Evolutionary conservation across 139 green algal species (phyloP).

Genomic region (Chlamydomonas incerta): DNA sequence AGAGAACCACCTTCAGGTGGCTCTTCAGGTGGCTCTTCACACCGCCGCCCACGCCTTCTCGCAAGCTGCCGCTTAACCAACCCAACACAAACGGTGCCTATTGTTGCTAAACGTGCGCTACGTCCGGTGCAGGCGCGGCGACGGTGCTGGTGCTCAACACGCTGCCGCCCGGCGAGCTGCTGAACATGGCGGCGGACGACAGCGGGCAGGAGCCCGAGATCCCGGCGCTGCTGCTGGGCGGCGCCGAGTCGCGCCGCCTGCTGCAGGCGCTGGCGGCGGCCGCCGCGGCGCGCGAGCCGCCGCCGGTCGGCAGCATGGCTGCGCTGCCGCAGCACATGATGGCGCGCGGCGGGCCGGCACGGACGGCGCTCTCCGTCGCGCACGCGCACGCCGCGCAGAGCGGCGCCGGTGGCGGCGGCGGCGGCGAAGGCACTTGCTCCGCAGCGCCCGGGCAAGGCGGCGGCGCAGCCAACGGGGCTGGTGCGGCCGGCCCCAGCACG

Average conservation of each 20-base stretch:
- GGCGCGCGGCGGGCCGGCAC: too few relatives aligned
- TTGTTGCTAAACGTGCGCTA: too few relatives aligned
- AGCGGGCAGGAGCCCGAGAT: slow-evolving; percentile 23
- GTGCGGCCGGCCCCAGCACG: neutral
- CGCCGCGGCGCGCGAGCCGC: neutral
- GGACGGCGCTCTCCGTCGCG: too few relatives aligned
- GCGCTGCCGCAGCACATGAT: neutral
- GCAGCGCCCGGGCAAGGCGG: neutral
- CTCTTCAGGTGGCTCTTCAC: too few relatives aligned
- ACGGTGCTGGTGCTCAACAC: slow-evolving; percentile 65
- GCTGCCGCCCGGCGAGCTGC: slow-evolving; percentile 14
- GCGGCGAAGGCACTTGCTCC: too few relatives aligned
- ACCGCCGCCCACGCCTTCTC: too few relatives aligned
- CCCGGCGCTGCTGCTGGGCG: slow-evolving; percentile 44
- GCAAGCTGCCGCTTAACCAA: too few relatives aligned
- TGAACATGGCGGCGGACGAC: slow-evolving; percentile 51
- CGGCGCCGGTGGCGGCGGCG: too few relatives aligned
- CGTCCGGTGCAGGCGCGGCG: slow-evolving; percentile 44
- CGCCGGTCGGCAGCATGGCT: neutral
- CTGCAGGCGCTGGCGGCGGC: neutral
- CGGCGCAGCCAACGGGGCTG: neutral
- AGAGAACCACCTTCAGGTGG: too few relatives aligned
- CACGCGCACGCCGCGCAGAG: too few relatives aligned
- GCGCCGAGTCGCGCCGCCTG: neutral
- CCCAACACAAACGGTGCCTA: too few relatives aligned